Conservation (phyloP, 2,329 filamentous ascomycete species). For the Phyllachora maydis region DNA sequence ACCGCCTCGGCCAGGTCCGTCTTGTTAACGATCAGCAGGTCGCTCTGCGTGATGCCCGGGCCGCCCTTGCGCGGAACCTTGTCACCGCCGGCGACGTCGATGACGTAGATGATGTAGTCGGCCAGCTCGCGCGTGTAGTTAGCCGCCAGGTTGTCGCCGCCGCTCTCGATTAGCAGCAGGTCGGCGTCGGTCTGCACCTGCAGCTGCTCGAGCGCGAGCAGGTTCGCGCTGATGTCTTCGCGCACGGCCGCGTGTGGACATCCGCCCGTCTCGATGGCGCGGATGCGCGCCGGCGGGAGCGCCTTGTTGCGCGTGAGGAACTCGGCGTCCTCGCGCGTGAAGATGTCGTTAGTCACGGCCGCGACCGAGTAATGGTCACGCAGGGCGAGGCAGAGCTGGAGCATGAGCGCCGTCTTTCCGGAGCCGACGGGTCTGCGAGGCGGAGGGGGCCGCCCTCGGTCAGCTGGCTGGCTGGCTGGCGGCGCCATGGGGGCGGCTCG, state of each 20-base stretch:
- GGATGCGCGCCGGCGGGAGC: slow-evolving; percentile 64
- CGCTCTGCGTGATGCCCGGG: slow-evolving; percentile 90
- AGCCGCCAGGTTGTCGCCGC: slow-evolving; percentile 88
- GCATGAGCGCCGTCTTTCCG: slow-evolving; percentile 93
- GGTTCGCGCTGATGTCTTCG: slow-evolving; percentile 88
- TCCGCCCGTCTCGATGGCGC: slow-evolving; percentile 91
- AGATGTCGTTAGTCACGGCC: slow-evolving; percentile 97
- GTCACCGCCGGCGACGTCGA: slow-evolving; percentile 89
- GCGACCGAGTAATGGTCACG: slow-evolving; percentile 70
- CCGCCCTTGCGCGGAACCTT: slow-evolving; percentile 94
- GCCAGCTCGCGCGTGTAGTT: slow-evolving; percentile 93
- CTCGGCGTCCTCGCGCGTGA: slow-evolving; percentile 93
- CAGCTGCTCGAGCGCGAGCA: slow-evolving; percentile 77
- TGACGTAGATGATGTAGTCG: slow-evolving; percentile 97
- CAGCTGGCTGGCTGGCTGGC: no score
- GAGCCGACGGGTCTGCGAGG: slow-evolving; percentile 67
- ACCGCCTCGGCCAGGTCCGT: slow-evolving; percentile 82
- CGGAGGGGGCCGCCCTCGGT: no score
- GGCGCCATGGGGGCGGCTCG: no score
- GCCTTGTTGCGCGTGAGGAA: slow-evolving; percentile 80
- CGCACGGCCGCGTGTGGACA: slow-evolving; percentile 94
- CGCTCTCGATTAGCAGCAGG: slow-evolving; percentile 81
- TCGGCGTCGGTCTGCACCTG: slow-evolving; percentile 65
- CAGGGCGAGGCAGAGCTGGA: slow-evolving; percentile 71
- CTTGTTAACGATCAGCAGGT: slow-evolving; percentile 90